phyloP scores from a whole-genome alignment of 176 grass and related monocot species.

The Eleusine indica region DNA sequence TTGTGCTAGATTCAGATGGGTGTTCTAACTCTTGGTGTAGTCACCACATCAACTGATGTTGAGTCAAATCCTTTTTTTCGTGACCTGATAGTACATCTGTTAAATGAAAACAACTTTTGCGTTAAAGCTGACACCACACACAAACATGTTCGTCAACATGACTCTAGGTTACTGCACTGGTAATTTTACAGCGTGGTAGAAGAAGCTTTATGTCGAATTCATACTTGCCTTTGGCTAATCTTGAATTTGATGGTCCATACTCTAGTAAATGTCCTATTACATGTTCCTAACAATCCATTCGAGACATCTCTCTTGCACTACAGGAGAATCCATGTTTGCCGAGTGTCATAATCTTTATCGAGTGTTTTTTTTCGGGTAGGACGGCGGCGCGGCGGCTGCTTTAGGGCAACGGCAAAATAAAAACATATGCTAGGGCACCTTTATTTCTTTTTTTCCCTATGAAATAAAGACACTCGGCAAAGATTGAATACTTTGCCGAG shows the following conservation, averaged over 20 bases:
- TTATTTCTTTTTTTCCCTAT: no score
- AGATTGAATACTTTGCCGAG: no score
- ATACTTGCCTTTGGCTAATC: background rate
- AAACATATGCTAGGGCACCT: no score
- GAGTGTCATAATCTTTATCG: no score
- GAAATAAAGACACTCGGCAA: no score
- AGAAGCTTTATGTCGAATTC: background rate
- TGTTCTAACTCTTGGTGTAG: background rate
- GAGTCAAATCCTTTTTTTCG: background rate
- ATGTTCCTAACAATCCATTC: conserved; percentile 8
- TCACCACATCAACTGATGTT: conserved; percentile 11
- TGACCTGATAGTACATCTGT: conserved; percentile 13
- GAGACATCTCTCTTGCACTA: background rate
- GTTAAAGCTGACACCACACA: conserved; percentile 24
- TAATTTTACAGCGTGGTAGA: conserved; percentile 15
- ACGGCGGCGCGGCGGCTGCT: no score
- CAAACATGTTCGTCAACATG: conserved; percentile 23
- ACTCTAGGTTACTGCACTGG: conserved; percentile 3
- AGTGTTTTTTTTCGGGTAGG: no score
- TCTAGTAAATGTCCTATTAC: background rate
- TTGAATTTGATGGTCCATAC: background rate
- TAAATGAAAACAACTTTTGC: conserved; percentile 36
- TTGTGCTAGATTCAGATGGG: conserved; percentile 9
- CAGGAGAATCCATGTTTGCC: no score
- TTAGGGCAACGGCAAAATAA: no score